A percentile compares a stretch with the other conserved stretches of the same genome.
These are phyloP conservation scores for Phalaenopsis equestris DNA, from an alignment of 106 monocot species.

Conservation along the genomic window DNA sequence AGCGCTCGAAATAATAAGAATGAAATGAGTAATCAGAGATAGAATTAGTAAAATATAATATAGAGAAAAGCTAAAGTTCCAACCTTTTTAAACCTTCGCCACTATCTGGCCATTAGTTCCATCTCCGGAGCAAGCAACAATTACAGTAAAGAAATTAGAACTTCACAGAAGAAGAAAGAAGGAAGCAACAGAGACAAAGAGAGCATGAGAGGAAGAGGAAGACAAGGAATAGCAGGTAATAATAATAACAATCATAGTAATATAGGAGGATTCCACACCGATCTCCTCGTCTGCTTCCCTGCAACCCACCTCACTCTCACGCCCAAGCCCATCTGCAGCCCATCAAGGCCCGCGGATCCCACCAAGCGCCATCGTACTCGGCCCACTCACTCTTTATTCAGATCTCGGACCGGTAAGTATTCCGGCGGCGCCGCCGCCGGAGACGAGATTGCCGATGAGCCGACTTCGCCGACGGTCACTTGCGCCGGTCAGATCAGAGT, in stretches of 20 bases:
- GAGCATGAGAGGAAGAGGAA: slow-evolving; percentile 12
- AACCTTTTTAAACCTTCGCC: neutral
- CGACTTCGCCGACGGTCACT: slow-evolving; percentile 82
- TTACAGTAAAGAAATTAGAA: neutral
- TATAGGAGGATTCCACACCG: slow-evolving; percentile 20
- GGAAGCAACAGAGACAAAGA: slow-evolving; percentile 1
- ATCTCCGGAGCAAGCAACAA: neutral
- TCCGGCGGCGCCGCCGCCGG: neutral
- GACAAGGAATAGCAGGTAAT: neutral
- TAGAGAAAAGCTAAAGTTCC: neutral
- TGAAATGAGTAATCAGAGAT: neutral
- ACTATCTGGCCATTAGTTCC: neutral
- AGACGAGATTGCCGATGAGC: slow-evolving; percentile 29
- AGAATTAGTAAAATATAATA: too few relatives aligned
- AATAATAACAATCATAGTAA: neutral
- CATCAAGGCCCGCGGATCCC: slow-evolving; percentile 34
- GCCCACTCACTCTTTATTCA: slow-evolving; percentile 31
- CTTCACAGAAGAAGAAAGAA: slow-evolving; percentile 1
- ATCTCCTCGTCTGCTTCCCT: slow-evolving; percentile 79
- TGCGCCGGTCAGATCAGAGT: slow-evolving; percentile 90
- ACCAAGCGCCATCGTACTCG: slow-evolving; percentile 2
- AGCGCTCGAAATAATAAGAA: neutral
- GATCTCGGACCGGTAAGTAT: neutral
- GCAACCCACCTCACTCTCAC: slow-evolving; percentile 51
- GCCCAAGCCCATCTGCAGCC: slow-evolving; percentile 73